Evolutionary conservation across 306 rosid genomes (phyloP).

Genomic region (Hippophae rhamnoides): DNA sequence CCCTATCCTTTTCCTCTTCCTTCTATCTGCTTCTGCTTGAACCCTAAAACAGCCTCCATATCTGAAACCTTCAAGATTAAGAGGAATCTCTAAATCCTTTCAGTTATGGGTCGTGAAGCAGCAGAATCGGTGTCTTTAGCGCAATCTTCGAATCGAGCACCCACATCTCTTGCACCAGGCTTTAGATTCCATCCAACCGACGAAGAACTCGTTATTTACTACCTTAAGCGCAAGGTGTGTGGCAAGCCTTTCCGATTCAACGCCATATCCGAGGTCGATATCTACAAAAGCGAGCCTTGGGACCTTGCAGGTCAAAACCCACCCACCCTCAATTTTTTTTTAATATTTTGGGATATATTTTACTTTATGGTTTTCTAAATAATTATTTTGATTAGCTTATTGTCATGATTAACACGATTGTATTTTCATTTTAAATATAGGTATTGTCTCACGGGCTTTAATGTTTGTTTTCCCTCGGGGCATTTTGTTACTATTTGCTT

Average conservation of each 20-base stretch:
- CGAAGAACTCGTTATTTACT: constrained; percentile 88
- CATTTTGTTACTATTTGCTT: not conserved
- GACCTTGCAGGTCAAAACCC: constrained; percentile 63
- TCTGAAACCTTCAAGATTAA: not conserved
- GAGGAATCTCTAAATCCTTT: not conserved
- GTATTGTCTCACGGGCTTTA: not conserved
- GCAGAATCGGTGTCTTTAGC: constrained; percentile 15
- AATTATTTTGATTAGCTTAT: not conserved
- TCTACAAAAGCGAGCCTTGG: constrained; percentile 97
- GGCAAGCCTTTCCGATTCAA: constrained; percentile 77
- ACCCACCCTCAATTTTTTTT: constrained; percentile 1
- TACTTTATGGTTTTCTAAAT: not conserved
- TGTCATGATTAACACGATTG: no score
- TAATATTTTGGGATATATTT: no score
- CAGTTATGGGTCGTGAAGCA: constrained; percentile 43
- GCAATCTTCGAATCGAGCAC: constrained; percentile 30
- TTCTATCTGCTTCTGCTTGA: constrained; percentile 14
- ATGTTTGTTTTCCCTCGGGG: not conserved
- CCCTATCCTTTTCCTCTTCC: constrained; percentile 17
- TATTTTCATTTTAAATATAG: not conserved
- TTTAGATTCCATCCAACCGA: constrained; percentile 97
- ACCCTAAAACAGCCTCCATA: not conserved
- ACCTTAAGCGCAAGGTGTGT: constrained; percentile 82
- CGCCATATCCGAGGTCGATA: constrained; percentile 88
- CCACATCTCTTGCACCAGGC: constrained; percentile 90